A percentile compares a stretch with the other conserved stretches of the same genome.
Conservation (phyloP, 768 basidiomycete species). For the Naematelia encephala region DNA sequence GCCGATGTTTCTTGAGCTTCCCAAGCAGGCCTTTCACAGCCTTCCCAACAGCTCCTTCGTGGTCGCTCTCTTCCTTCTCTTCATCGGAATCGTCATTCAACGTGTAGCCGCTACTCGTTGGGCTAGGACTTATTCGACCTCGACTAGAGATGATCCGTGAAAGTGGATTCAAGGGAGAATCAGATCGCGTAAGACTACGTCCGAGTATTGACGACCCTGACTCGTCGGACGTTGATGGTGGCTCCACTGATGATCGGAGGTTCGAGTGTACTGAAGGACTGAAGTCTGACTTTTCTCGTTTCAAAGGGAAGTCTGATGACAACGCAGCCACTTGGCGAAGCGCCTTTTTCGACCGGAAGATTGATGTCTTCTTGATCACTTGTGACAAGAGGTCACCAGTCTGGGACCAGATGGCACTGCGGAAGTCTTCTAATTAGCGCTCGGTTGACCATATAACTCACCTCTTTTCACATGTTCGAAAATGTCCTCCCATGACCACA, state of each 20-base stretch:
- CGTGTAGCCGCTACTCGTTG: background rate
- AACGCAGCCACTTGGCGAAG: constrained; percentile 11
- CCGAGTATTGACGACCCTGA: background rate
- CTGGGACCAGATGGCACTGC: constrained; percentile 19
- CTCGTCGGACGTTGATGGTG: background rate
- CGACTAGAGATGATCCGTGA: background rate
- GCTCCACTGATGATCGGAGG: background rate
- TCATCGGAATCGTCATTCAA: background rate
- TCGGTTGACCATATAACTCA: constrained; percentile 11
- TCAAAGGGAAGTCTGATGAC: background rate
- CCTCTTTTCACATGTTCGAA: constrained; percentile 48
- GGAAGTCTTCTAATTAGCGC: background rate
- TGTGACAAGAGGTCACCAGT: constrained; percentile 26
- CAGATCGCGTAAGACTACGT: background rate
- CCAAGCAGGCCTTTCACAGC: background rate
- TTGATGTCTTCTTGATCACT: constrained; percentile 23
- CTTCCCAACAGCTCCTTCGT: background rate
- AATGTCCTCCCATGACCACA: constrained; percentile 50
- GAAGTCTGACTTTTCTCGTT: background rate
- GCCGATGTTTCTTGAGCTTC: background rate
- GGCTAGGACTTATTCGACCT: background rate
- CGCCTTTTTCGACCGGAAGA: constrained; percentile 29
- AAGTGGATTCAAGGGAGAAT: background rate
- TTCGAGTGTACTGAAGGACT: background rate
- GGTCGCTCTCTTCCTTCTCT: background rate